Conservation (phyloP, 202 grass and related monocot species). For the Setaria viridis region DNA sequence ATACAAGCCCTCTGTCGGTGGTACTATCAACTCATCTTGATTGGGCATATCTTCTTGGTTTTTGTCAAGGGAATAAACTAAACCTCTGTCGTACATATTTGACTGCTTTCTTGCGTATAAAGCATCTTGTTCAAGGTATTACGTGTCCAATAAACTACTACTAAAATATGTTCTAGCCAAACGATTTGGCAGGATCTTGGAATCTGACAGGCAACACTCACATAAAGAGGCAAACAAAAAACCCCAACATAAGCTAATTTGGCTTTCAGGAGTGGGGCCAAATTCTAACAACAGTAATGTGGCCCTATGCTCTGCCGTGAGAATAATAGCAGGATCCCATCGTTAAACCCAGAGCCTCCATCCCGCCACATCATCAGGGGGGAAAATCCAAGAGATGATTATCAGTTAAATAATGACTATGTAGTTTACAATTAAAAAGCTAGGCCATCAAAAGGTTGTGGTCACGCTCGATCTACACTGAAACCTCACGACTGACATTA, state of each 20-base stretch:
- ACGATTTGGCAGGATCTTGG: conserved; percentile 19
- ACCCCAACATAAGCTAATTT: neutral
- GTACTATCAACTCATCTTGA: conserved; percentile 8
- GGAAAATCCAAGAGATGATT: neutral
- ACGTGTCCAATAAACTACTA: neutral
- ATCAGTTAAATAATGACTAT: neutral
- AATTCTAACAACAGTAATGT: conserved; percentile 16
- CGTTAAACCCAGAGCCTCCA: neutral
- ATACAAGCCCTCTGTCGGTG: neutral
- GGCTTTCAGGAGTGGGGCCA: neutral
- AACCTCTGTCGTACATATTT: neutral
- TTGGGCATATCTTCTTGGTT: neutral
- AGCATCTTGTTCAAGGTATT: neutral
- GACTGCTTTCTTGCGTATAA: neutral
- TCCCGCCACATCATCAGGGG: neutral
- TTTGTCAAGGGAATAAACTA: neutral
- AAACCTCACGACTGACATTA: conserved; percentile 3
- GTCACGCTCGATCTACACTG: conserved; percentile 7
- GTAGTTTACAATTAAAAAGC: neutral
- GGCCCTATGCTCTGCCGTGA: neutral
- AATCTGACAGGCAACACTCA: neutral
- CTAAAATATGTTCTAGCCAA: conserved; percentile 7
- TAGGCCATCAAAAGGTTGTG: conserved; percentile 16
- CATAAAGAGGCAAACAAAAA: neutral
- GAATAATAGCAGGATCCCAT: conserved; percentile 9